Conservation (phyloP, 495 filamentous ascomycete genomes). For the Opeltia flavorubescens region DNA sequence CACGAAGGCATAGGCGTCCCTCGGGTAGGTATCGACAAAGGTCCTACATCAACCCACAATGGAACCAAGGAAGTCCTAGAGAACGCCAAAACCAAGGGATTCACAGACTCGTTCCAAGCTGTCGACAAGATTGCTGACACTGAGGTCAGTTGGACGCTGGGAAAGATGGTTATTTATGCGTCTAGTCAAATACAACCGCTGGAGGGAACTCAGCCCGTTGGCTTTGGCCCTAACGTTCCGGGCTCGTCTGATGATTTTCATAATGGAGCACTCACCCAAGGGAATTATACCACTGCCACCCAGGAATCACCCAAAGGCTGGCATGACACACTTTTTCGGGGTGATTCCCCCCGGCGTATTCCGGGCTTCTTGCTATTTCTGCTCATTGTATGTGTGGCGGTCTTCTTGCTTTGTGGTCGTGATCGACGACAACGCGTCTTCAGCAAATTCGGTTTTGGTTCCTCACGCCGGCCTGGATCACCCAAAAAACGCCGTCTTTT, state of each 20-base stretch:
- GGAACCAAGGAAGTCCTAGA: slow-evolving; percentile 59
- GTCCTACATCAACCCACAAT: slow-evolving; percentile 38
- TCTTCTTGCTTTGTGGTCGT: slow-evolving; percentile 55
- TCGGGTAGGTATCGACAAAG: slow-evolving; percentile 65
- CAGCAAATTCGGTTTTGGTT: slow-evolving; percentile 34
- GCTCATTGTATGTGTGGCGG: slow-evolving; percentile 51
- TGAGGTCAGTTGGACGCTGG: slow-evolving; percentile 97
- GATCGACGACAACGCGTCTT: slow-evolving; percentile 57
- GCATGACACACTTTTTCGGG: slow-evolving; percentile 56
- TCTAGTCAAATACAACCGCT: slow-evolving; percentile 64
- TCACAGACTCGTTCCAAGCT: slow-evolving; percentile 77
- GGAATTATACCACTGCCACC: slow-evolving; percentile 29
- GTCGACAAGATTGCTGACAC: slow-evolving; percentile 84
- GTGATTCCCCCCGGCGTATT: slow-evolving; percentile 47
- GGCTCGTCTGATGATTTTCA: slow-evolving; percentile 69
- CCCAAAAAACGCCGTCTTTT: slow-evolving; percentile 44
- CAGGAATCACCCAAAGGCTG: slow-evolving; percentile 40
- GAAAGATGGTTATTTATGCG: slow-evolving; percentile 96
- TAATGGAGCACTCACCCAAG: slow-evolving; percentile 49
- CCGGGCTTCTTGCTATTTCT: slow-evolving; percentile 61
- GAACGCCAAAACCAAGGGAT: slow-evolving; percentile 63
- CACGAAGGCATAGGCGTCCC: slow-evolving; percentile 94
- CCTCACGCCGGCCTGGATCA: slow-evolving; percentile 33
- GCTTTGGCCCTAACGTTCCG: slow-evolving; percentile 71
- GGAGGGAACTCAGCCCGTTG: slow-evolving; percentile 55